These are phyloP conservation scores for Talaromyces sp. DNA, from an alignment of 2,329 filamentous ascomycete species.

Conservation along the genomic window DNA sequence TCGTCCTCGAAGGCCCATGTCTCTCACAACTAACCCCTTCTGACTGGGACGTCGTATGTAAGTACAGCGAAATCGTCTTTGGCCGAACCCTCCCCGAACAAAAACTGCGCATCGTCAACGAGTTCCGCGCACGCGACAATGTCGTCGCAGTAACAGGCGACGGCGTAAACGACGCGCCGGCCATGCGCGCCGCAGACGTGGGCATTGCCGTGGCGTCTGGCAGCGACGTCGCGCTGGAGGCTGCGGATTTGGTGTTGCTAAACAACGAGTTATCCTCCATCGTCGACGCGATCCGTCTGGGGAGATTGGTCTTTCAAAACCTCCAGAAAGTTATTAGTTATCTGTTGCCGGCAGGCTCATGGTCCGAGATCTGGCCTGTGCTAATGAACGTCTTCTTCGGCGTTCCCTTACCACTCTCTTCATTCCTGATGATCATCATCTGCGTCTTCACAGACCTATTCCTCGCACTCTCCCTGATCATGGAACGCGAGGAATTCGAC, in stretches of 20 bases:
- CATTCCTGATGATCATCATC: conserved; percentile 55
- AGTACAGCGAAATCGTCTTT: conserved; percentile 47
- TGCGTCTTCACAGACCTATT: conserved; percentile 53
- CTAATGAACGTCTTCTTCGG: conserved; percentile 53
- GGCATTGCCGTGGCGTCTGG: conserved; percentile 32
- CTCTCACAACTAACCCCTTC: conserved; percentile 58
- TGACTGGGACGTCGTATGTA: conserved; percentile 62
- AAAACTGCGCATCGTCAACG: conserved; percentile 38
- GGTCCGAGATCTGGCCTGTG: conserved; percentile 54
- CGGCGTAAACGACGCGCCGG: conserved; percentile 32
- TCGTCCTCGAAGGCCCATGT: conserved; percentile 62
- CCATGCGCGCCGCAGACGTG: conserved; percentile 26
- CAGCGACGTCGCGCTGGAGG: conserved; percentile 37
- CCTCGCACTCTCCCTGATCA: conserved; percentile 46
- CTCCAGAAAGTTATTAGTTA: conserved; percentile 35
- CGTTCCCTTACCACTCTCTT: conserved; percentile 45
- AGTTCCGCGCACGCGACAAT: conserved; percentile 29
- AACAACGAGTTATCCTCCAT: conserved; percentile 29
- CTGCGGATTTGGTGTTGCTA: conserved; percentile 33
- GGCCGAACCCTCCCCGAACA: conserved; percentile 40
- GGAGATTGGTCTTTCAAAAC: conserved; percentile 30
- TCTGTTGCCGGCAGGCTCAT: conserved; percentile 48
- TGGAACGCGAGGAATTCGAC: conserved; percentile 53
- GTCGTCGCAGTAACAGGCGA: conserved; percentile 38
- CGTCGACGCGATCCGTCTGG: conserved; percentile 25